Evolutionary conservation across 2,329 filamentous ascomycete species (phyloP).

Genomic region (Tolypocladium ovalisporum): DNA sequence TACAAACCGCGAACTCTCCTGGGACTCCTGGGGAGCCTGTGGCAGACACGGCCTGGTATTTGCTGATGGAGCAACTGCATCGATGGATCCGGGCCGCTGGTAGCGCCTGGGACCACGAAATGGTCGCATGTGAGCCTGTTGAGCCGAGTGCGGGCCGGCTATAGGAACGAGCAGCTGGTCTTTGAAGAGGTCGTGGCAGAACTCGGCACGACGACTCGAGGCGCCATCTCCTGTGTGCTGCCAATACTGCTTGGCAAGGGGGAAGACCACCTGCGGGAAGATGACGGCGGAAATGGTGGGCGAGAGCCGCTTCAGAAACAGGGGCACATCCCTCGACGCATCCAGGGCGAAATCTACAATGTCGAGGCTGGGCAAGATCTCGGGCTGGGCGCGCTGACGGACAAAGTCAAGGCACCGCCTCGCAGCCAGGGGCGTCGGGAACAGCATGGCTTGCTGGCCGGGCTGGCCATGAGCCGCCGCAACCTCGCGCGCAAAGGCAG

Average conservation of each 20-base stretch:
- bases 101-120: slow-evolving; percentile 72
- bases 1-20: slow-evolving; percentile 71
- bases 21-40: slow-evolving; percentile 22
- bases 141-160: slow-evolving; percentile 13
- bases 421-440: slow-evolving; percentile 64
- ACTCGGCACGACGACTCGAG: slow-evolving; percentile 84
- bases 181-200: slow-evolving; percentile 65
- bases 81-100: slow-evolving; percentile 43
- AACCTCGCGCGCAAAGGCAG: slow-evolving; percentile 60
- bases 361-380: slow-evolving; percentile 35
- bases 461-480: slow-evolving; percentile 49
- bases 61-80: slow-evolving; percentile 15
- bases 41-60: slow-evolving; percentile 7
- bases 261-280: slow-evolving; percentile 55
- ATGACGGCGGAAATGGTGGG: slow-evolving; percentile 61
- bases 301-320: slow-evolving; percentile 40
- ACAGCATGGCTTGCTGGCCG: slow-evolving; percentile 66
- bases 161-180: slow-evolving; percentile 47
- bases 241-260: slow-evolving; percentile 88
- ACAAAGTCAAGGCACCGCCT: slow-evolving; percentile 67
- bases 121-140: slow-evolving; percentile 21
- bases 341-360: slow-evolving; percentile 56
- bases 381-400: slow-evolving; percentile 41
- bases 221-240: slow-evolving; percentile 91
- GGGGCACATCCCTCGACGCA: slow-evolving; percentile 35